phyloP scores from a whole-genome alignment of 495 filamentous ascomycete genomes.

The Penicillium steckii region DNA sequence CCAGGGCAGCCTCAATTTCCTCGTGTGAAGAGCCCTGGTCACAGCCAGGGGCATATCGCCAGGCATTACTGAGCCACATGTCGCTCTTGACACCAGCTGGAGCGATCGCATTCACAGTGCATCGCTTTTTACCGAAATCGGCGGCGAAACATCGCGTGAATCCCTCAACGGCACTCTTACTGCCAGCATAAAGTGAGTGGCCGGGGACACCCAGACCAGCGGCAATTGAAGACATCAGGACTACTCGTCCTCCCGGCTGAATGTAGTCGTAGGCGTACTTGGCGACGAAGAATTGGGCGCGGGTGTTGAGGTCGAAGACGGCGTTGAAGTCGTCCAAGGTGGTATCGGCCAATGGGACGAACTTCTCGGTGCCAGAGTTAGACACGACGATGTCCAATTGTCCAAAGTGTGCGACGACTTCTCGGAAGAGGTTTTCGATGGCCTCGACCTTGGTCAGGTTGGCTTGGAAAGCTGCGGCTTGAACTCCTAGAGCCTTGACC shows the following conservation, averaged over 20 bases:
- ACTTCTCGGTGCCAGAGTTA: slow-evolving; percentile 55
- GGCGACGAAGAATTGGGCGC: slow-evolving; percentile 82
- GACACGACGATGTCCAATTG: slow-evolving; percentile 69
- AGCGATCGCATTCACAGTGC: slow-evolving; percentile 75
- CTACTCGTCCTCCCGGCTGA: slow-evolving; percentile 63
- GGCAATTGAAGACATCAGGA: slow-evolving; percentile 55
- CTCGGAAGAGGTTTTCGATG: slow-evolving; percentile 60
- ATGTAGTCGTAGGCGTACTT: slow-evolving; percentile 72
- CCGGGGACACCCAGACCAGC: slow-evolving; percentile 61
- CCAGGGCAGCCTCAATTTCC: slow-evolving; percentile 42
- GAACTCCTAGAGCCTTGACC: slow-evolving; percentile 58
- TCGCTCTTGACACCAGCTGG: slow-evolving; percentile 79
- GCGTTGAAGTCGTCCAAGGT: slow-evolving; percentile 74
- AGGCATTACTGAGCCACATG: slow-evolving; percentile 68
- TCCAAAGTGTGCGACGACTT: slow-evolving; percentile 65
- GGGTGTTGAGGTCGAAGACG: slow-evolving; percentile 73
- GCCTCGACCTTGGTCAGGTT: slow-evolving; percentile 68
- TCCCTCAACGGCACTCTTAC: slow-evolving; percentile 77
- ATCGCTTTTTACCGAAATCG: slow-evolving; percentile 69
- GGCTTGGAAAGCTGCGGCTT: slow-evolving; percentile 70
- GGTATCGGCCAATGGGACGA: slow-evolving; percentile 58
- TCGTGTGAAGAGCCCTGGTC: slow-evolving; percentile 36
- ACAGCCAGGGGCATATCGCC: slow-evolving; percentile 61
- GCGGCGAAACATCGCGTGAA: slow-evolving; percentile 72
- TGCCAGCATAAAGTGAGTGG: slow-evolving; percentile 73